Base-by-base conservation (phyloP, 345 rosid species). In the Camelina hispida region DNA sequence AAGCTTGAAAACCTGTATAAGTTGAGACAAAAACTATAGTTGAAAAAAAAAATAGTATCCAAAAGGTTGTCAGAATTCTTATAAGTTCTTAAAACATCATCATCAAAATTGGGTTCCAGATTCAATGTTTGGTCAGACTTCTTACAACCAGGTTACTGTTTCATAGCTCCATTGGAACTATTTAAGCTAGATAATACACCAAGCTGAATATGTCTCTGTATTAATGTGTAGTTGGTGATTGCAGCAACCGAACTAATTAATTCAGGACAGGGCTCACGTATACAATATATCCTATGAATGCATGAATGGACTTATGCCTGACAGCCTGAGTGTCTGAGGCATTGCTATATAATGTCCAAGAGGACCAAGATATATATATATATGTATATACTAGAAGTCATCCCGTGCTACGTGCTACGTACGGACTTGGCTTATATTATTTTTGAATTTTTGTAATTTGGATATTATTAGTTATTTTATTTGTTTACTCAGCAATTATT, bases 91-190 rank as follows among this genome's bases (percentile, higher is more conserved):
- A 25, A 3, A 3, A 25, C 95, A 92, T 10, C 53, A 48, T 23
- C 77, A 46, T 53, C 87, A 66, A 48, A 68, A 50, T 13, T 68
- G 75, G 87, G 80, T 37, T 82, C 83, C 70, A 84, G 83, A 82
- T 75, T 71, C 88, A 44, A 79, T 88, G 83, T 87, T 85, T 68
- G 85, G 84, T 15, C 90, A 83, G 34, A 81, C 79, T 78, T 76
- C 87, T 54, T 87, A 84, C 83, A 84, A 80, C 74, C 89, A 88
- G 91, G 92, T 87, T 73, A 79, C 80, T 65, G 42, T 74, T 79
- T 52, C 35, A 37, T 50, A 47, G 10, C 52, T 57, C 55, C 11
- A 6, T 66, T 42, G 3, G 5, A 71, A 42, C 16, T 48, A 50
- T 12, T 30, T 64, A 51, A 25, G 22, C 15, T 43, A 51, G 34